Percentiles rank a stretch among this genome's conserved stretches.
phyloP scores from a whole-genome alignment of 768 basidiomycete genomes.

The Suillus placidus region DNA sequence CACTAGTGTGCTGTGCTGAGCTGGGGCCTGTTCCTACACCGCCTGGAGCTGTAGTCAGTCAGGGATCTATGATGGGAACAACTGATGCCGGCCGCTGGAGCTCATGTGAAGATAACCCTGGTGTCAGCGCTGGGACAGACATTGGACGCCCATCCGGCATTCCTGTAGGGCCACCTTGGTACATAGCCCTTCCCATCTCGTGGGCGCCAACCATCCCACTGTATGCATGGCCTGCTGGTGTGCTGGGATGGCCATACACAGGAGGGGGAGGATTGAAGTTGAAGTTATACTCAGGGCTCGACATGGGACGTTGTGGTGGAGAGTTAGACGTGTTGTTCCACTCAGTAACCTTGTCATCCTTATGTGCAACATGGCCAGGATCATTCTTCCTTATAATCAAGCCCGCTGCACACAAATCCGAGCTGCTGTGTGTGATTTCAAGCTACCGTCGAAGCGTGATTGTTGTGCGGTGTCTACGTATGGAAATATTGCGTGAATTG shows the following conservation, averaged over 20 bases:
- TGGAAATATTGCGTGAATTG: background rate
- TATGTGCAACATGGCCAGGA: background rate
- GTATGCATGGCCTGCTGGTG: background rate
- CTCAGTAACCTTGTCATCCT: constrained; percentile 2
- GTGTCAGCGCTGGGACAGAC: background rate
- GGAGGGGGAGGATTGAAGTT: background rate
- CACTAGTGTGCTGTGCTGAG: background rate
- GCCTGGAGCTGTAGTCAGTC: background rate
- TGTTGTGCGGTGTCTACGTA: background rate
- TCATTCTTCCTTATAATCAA: constrained; percentile 1
- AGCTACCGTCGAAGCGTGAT: background rate
- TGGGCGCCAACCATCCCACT: background rate
- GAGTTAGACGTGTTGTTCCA: background rate
- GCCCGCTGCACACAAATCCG: background rate
- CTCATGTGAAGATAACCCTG: background rate
- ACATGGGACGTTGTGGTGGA: background rate
- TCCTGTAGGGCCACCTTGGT: background rate
- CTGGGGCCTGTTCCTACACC: background rate
- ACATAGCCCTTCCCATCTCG: background rate
- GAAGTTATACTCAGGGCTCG: background rate
- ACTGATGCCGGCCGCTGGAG: background rate
- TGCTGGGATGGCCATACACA: background rate
- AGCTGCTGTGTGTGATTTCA: background rate
- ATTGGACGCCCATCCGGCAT: background rate
- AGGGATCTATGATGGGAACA: background rate